Conservation (phyloP, 2,329 filamentous ascomycete species). For the Calonectria henricotiae region DNA sequence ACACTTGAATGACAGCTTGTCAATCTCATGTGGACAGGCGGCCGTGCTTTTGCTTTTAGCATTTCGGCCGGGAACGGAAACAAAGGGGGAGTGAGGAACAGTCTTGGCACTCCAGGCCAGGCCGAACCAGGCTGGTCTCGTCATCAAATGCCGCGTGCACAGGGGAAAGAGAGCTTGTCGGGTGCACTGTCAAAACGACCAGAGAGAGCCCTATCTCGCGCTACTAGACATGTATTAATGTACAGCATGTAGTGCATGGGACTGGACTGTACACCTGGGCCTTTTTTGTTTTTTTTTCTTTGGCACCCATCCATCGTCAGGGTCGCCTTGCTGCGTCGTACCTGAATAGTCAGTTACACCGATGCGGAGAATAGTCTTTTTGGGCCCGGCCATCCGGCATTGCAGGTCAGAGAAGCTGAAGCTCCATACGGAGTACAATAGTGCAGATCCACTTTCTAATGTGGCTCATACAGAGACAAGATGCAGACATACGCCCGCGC, state of each 20-base stretch:
- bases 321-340: slow-evolving; percentile 8
- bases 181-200: neutral
- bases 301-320: slow-evolving; percentile 4
- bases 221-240: neutral
- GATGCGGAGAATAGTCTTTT: slow-evolving; percentile 21
- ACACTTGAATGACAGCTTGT: slow-evolving; percentile 24
- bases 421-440: slow-evolving; percentile 2
- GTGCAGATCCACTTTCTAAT: slow-evolving; percentile 23
- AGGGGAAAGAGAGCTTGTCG: slow-evolving; percentile 7
- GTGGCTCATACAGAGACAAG: slow-evolving; percentile 21
- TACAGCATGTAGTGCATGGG: no score
- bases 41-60: neutral
- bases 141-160: slow-evolving; percentile 26
- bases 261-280: no score
- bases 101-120: slow-evolving; percentile 15
- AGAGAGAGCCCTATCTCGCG: slow-evolving; percentile 3
- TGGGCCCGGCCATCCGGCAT: slow-evolving; percentile 9
- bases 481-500: neutral
- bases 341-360: slow-evolving; percentile 23
- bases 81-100: slow-evolving; percentile 18
- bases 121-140: slow-evolving; percentile 20
- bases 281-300: no score
- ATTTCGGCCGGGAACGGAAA: slow-evolving; percentile 31
- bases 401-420: slow-evolving; percentile 23
- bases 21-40: slow-evolving; percentile 12